These are phyloP conservation scores for Thermothelomyces thermophilus DNA, from an alignment of 2,329 filamentous ascomycete genomes.

Conservation along the genomic window DNA sequence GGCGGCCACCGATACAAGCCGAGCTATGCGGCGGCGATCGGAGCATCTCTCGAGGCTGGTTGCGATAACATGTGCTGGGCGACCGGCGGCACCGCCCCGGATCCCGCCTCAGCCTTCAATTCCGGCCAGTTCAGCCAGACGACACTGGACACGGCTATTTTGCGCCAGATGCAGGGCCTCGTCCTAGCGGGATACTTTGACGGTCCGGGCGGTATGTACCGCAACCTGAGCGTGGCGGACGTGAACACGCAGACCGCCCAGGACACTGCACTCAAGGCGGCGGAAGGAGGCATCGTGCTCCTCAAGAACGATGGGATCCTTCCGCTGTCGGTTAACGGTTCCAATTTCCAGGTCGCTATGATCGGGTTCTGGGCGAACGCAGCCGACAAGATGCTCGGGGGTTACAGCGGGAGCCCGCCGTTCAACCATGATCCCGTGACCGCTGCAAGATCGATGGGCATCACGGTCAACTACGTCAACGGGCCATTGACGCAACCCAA, in stretches of 20 bases:
- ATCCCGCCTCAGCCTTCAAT: constrained; percentile 17
- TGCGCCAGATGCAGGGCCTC: constrained; percentile 48
- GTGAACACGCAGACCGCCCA: constrained; percentile 48
- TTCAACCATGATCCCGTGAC: constrained; percentile 48
- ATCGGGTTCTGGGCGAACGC: constrained; percentile 54
- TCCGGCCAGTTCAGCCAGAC: constrained; percentile 28
- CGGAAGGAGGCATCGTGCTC: constrained; percentile 39
- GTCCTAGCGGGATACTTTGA: constrained; percentile 54
- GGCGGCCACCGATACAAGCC: constrained; percentile 21
- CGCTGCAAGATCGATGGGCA: constrained; percentile 41
- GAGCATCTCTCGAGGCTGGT: constrained; percentile 19
- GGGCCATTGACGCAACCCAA: constrained; percentile 27
- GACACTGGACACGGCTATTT: constrained; percentile 37
- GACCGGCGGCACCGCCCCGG: constrained; percentile 18
- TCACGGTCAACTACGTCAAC: constrained; percentile 39
- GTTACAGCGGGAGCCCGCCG: constrained; percentile 50
- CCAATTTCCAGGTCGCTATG: constrained; percentile 44
- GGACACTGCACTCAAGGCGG: constrained; percentile 49
- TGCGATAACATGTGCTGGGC: constrained; percentile 23
- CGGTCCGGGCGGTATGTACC: constrained; percentile 1
- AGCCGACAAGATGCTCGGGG: constrained; percentile 51
- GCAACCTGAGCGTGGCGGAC: constrained; percentile 44
- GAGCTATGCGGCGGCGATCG: constrained; percentile 17
- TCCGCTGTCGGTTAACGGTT: constrained; percentile 41
- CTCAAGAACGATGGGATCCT: constrained; percentile 47